These are phyloP conservation scores for Dothidotthia symphoricarpi DNA, from an alignment of 2,329 filamentous ascomycete species.

Conservation along the genomic window DNA sequence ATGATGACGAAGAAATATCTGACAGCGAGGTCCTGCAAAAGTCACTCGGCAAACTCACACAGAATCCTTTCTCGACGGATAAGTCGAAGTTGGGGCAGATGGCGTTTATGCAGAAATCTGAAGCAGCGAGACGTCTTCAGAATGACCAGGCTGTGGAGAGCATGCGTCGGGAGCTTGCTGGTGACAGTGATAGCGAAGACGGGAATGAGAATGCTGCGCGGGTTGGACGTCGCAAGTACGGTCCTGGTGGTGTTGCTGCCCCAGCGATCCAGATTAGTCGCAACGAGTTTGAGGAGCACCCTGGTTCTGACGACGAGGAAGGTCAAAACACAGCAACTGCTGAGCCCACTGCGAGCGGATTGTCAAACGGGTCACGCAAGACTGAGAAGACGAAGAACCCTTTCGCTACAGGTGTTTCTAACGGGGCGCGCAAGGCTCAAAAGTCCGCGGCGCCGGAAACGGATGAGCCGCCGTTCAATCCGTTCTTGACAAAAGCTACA, in stretches of 20 bases:
- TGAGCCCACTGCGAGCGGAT: conserved; percentile 13
- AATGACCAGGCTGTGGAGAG: conserved; percentile 68
- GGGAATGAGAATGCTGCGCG: conserved; percentile 55
- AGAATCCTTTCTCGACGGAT: conserved; percentile 57
- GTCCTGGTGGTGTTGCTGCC: conserved; percentile 47
- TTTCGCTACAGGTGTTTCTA: conserved; percentile 18
- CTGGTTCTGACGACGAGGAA: conserved; percentile 49
- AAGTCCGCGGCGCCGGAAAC: conserved; percentile 5
- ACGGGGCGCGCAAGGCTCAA: conserved; percentile 11
- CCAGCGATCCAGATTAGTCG: conserved; percentile 34
- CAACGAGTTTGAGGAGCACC: conserved; percentile 63
- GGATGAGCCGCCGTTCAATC: conserved; percentile 16
- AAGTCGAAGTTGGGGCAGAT: conserved; percentile 71
- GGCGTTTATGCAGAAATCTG: conserved; percentile 93
- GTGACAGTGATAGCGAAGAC: conserved; percentile 54
- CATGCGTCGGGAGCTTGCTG: conserved; percentile 66
- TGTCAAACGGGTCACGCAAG: conserved; percentile 7
- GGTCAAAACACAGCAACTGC: conserved; percentile 22
- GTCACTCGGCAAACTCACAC: conserved; percentile 40
- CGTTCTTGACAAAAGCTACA: conserved; percentile 35
- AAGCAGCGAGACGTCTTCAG: conserved; percentile 70
- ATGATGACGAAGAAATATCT: conserved; percentile 63
- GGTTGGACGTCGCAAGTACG: conserved; percentile 70
- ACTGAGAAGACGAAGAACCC: conserved; percentile 11
- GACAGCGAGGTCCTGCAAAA: conserved; percentile 40